phyloP scores from a whole-genome alignment of 179 eudicot species.

The Camellia oleifera region DNA sequence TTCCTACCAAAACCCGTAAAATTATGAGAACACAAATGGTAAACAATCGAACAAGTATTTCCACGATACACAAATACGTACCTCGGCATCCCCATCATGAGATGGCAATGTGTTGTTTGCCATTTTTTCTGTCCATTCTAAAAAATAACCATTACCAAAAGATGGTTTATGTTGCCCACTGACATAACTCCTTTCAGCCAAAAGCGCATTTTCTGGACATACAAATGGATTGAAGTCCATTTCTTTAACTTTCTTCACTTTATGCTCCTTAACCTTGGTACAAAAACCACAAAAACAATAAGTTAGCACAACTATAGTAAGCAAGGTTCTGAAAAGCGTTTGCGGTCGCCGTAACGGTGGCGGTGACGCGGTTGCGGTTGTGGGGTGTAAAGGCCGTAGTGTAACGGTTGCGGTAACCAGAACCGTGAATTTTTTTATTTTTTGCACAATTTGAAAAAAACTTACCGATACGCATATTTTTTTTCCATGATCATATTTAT shows the following conservation, averaged over 20 bases:
- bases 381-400: too few species aligned
- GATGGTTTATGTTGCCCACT: constrained; percentile 29
- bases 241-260: constrained; percentile 43
- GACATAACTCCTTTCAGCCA: constrained; percentile 36
- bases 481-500: too few species aligned
- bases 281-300: constrained; percentile 10
- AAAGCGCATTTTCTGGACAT: constrained; percentile 39
- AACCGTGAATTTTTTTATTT: too few species aligned
- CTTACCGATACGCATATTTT: too few species aligned
- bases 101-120: constrained; percentile 15
- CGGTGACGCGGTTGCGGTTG: background rate
- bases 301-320: background rate
- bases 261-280: constrained; percentile 42
- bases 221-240: constrained; percentile 27
- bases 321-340: too few species aligned
- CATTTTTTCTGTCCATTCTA: constrained; percentile 37
- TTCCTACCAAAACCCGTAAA: background rate
- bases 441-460: too few species aligned
- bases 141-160: constrained; percentile 26
- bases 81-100: constrained; percentile 25
- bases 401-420: too few species aligned
- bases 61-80: constrained; percentile 13
- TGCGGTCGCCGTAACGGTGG: too few species aligned
- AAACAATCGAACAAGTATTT: background rate
- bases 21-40: background rate